Evolutionary conservation across 2,329 filamentous ascomycete species (phyloP), one percentile per base, ranked within the genome.

Genomic region (Epichloe amarillans): DNA sequence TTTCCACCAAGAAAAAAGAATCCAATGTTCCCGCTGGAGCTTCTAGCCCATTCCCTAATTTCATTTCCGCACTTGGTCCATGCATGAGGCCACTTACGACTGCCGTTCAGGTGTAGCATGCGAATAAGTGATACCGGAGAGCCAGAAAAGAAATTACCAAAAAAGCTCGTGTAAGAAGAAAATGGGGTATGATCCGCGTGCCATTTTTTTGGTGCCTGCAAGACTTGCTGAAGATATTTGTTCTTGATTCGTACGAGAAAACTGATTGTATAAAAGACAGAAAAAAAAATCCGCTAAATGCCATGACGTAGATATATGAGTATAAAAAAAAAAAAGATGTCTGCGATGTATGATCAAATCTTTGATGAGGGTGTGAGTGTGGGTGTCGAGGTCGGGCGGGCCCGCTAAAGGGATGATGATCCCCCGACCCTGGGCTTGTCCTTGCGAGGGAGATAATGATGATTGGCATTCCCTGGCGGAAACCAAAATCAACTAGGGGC

Each of bases 211-310:
- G 61, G 41, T 69, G 66, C 66, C 64, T 59, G 60, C 55, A 63
- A 62, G 63, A 67, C 61, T 64, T 46, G 63, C 59, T 63, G 60
- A 58, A 53, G 55, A 58, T 56, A 36, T 55, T 62, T 55, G 53
- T 55, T 55, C 47, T 63, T 57, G 54, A 55, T 54, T 53, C 47
- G 60, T 59, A 60, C 58, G 61, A 59, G 58, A 26, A 43, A 6
- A 21, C 38, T 37, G 45, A 26, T 10, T 15, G 36, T 19, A 15
- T 17, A n/a, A 10, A n/a, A n/a, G 30, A 30, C 26, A 26, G 26
- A 44, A 61, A 56, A 51, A 56, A 64, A 62, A 60, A 66, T 57
- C 68, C 69, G 69, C 70, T 72, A 70, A 69, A 72, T 72, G 69
- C 70, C 66, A 66, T 67, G 64, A 69, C 62, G 60, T 66, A 64